Conservation (phyloP, 1,139 yeast genomes). For the Kodamaea anthophila region DNA sequence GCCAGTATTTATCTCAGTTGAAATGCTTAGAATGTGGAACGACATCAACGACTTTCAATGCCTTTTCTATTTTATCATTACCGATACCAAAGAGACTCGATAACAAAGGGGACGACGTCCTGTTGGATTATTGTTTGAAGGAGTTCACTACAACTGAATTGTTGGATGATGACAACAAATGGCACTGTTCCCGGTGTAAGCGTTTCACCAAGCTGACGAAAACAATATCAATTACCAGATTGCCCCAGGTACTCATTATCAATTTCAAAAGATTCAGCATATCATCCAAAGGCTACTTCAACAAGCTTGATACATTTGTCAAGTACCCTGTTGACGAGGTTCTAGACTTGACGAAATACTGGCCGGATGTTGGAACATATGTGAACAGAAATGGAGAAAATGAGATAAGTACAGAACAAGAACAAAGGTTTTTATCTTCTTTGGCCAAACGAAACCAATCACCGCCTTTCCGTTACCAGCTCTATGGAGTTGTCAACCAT, state of each 20-base stretch:
- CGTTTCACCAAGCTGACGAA: slow-evolving; percentile 61
- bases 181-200: slow-evolving; percentile 86
- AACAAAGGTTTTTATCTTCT: slow-evolving; percentile 37
- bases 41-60: slow-evolving; percentile 84
- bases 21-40: slow-evolving; percentile 67
- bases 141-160: slow-evolving; percentile 64
- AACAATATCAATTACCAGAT: slow-evolving; percentile 59
- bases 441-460: slow-evolving; percentile 69
- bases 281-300: slow-evolving; percentile 38
- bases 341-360: slow-evolving; percentile 67
- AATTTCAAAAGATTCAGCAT: slow-evolving; percentile 75
- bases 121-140: slow-evolving; percentile 59
- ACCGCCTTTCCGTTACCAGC: slow-evolving; percentile 73
- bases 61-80: slow-evolving; percentile 68
- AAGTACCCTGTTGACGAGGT: slow-evolving; percentile 50
- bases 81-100: slow-evolving; percentile 54
- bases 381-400: slow-evolving; percentile 13
- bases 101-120: slow-evolving; percentile 16
- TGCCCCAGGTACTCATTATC: slow-evolving; percentile 67
- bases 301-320: slow-evolving; percentile 59
- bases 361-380: slow-evolving; percentile 55
- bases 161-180: slow-evolving; percentile 75
- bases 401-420: slow-evolving; percentile 32
- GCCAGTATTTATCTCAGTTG: slow-evolving; percentile 79
- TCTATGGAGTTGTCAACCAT: slow-evolving; percentile 88